Evolutionary conservation across 202 grass and related monocot genomes (phyloP), one percentile per base, ranked within the genome.

Genomic region (Bolboschoenoplectus hybrid): DNA sequence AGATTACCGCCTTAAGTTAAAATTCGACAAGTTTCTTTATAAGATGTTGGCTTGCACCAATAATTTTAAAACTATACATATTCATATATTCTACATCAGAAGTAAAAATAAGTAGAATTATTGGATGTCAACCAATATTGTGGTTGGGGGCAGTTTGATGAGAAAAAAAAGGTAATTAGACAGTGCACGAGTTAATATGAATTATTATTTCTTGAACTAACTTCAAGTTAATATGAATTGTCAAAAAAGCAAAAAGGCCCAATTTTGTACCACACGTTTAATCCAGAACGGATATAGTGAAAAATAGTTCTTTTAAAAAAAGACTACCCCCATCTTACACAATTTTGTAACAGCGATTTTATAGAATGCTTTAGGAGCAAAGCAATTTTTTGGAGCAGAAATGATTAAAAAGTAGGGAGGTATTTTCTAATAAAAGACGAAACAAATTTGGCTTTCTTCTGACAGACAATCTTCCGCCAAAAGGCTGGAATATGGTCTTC

Each of bases 391-490:
- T 39, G 32, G 34, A 4, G 2, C 50, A 57, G 2, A 57, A 78
- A 39, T 78, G 2, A 57, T 79, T 79, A 58, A 58, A 56, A 3
- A n/a, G 17, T 39, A 57, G 14, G 58, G 11, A 55, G 73, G 46
- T 49, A 53, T 38, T 35, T 55, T 35, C 3, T 38, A 55, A 38
- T 76, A 53, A 13, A 16, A 76, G 73, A 55, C 5, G 5, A 53
- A 76, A 55, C 5, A 76, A 52, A 36, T 35, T 76, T 16, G 49
- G 49, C 32, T 16, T 76, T 76, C 46, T 12, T 76, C 11, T 38
- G 49, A 32, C 13, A 79, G 74, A 58, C 58, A 41, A 58, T 79
- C 34, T 79, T 79, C 52, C 34, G 16, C 74, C 34, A 79, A 79
- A 77, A 58, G 34, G 52, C 51, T 58, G 12, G 12, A 39, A 58